Base-by-base conservation (phyloP, 2,329 filamentous ascomycete species). In the Botryosphaeria agaves region DNA sequence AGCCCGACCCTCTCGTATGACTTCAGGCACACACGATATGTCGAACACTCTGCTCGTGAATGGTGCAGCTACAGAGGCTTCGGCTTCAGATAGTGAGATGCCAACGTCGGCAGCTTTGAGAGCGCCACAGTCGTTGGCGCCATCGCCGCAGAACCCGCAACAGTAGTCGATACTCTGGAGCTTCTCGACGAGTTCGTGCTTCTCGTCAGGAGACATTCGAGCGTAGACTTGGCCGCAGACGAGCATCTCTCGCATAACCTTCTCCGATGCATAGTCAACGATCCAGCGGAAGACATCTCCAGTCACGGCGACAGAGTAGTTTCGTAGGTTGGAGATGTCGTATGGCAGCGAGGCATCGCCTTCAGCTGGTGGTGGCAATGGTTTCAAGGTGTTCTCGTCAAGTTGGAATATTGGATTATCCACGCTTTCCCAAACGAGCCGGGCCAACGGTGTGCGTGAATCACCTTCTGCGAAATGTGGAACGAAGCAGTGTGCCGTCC, bases 131-230 rank as follows among this genome's bases (percentile, higher is more conserved):
- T 98, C 89, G 48, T 98, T 98, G 16, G 89, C 89, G 24, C 89
- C 89, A 49, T 98, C 89, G 26, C 89, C 89, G 45, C 89, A 98
- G 56, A 98, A 98, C 17, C 89, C 89, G 41, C 75, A 82, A 42
- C 81, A 92, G 52, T 94, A 98, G 49, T 85, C 87, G 39, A 98
- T 83, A 43, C 80, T 87, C 51, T 98, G 91, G 3, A 98, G 66
- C 51, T 94, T 98, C 52, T 95, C 89, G 2, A 98, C 84, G 2
- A 98, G 63, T 52, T 98, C 91, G 48, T 94, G 85, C 52, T 98
- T 98, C 53, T 98, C 89, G 48, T 98, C 91, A 0, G 89, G 91
- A 2, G 87, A 95, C 89, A 98, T 98, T 42, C 89, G 78, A 3
- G 89, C 91, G 53, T 92, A 98, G 2, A 98, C 83, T 52, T 89